Conservation (phyloP, 2,329 filamentous ascomycete genomes). For the Penicillium sp. region DNA sequence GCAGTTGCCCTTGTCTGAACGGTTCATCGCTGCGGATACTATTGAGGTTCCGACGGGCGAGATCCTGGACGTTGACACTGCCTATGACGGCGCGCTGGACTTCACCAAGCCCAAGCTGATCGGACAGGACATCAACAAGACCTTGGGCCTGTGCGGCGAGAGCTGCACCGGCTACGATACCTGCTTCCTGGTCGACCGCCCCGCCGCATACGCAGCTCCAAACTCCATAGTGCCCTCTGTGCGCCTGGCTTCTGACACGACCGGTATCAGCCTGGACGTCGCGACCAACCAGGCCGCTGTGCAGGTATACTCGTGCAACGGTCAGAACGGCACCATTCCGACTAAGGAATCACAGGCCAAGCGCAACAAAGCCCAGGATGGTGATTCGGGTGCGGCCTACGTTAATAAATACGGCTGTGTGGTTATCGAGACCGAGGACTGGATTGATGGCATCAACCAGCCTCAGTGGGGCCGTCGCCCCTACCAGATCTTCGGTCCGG, state of each 20-base stretch:
- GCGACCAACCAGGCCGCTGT: slow-evolving; percentile 81
- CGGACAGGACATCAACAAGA: slow-evolving; percentile 63
- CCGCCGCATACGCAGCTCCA: slow-evolving; percentile 32
- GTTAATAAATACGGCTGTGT: slow-evolving; percentile 72
- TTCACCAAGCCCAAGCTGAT: slow-evolving; percentile 79
- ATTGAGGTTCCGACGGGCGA: slow-evolving; percentile 74
- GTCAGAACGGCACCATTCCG: slow-evolving; percentile 63
- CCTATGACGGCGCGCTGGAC: slow-evolving; percentile 48
- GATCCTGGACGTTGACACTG: slow-evolving; percentile 73
- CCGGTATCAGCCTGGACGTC: slow-evolving; percentile 79
- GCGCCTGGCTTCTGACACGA: slow-evolving; percentile 63
- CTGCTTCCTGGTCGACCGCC: slow-evolving; percentile 49
- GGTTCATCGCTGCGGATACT: slow-evolving; percentile 50
- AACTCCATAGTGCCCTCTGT: slow-evolving; percentile 51
- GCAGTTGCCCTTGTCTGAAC: slow-evolving; percentile 46
- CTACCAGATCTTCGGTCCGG: slow-evolving; percentile 43
- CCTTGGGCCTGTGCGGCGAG: slow-evolving; percentile 72
- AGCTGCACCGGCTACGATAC: slow-evolving; percentile 82
- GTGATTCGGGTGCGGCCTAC: slow-evolving; percentile 46
- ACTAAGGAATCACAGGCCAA: slow-evolving; percentile 44
- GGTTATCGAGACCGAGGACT: slow-evolving; percentile 89
- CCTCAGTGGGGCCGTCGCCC: slow-evolving; percentile 72
- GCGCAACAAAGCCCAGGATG: slow-evolving; percentile 55
- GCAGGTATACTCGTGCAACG: slow-evolving; percentile 82
- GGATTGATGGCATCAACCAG: slow-evolving; percentile 90